A percentile compares a stretch with the other conserved stretches of the same genome.
These are phyloP conservation scores for Chlamydomonas reinhardtii DNA, from an alignment of 163 green algal genomes.

Conservation along the genomic window DNA sequence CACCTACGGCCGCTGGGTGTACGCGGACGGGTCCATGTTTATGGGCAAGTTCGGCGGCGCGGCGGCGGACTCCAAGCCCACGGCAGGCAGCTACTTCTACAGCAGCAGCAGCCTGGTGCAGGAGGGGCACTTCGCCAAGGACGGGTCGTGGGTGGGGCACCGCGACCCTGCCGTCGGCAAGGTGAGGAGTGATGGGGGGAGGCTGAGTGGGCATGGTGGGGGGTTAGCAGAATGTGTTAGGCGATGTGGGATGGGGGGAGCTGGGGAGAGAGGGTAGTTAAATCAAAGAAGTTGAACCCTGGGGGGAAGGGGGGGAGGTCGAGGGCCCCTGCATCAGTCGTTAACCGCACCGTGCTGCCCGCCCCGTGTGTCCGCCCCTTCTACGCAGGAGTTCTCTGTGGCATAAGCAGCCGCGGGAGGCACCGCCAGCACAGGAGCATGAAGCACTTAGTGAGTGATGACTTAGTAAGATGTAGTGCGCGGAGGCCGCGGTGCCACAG, in stretches of 20 bases:
- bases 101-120: slow-evolving; percentile 50
- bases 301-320: too few species aligned
- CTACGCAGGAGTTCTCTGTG: slow-evolving; percentile 1
- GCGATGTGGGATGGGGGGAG: not conserved
- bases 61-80: slow-evolving; percentile 4
- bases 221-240: too few species aligned
- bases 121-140: slow-evolving; percentile 45
- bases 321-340: too few species aligned
- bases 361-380: not conserved
- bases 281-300: too few species aligned
- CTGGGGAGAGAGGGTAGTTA: not conserved
- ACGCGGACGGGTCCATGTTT: slow-evolving; percentile 71
- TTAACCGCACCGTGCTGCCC: not conserved
- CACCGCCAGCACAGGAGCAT: too few species aligned
- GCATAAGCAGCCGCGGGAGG: not conserved
- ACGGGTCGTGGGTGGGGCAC: slow-evolving; percentile 40
- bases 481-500: too few species aligned
- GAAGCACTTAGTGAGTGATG: too few species aligned
- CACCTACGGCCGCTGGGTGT: slow-evolving; percentile 68
- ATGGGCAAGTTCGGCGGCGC: slow-evolving; percentile 61
- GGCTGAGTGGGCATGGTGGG: too few species aligned
- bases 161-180: slow-evolving; percentile 24
- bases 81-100: slow-evolving; percentile 51
- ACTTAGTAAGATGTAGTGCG: too few species aligned
- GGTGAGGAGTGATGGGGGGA: slow-evolving; percentile 1